Conservation (phyloP, 1,284 basidiomycete genomes). For the Bondarzewia mesenterica region DNA sequence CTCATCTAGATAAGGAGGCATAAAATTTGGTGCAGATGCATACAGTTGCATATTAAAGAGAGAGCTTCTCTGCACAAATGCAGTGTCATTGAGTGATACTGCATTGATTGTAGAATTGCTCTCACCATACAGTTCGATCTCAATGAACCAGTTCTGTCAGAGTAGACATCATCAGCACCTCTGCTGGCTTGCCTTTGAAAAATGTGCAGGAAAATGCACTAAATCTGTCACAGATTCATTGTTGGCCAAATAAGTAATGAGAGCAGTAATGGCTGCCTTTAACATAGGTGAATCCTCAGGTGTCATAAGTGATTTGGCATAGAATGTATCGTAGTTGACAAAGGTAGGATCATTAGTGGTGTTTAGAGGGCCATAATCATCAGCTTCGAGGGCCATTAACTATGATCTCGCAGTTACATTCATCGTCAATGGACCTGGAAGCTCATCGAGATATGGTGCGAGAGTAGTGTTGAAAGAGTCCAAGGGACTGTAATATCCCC, state of each 20-base stretch:
- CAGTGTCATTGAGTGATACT: neutral
- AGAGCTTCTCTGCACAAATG: neutral
- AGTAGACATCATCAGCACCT: neutral
- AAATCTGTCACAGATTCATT: neutral
- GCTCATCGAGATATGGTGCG: neutral
- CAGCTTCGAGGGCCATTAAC: neutral
- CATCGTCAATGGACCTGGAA: neutral
- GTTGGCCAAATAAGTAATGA: neutral
- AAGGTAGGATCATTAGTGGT: neutral
- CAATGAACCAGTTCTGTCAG: neutral
- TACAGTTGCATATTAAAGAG: neutral
- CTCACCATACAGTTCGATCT: neutral
- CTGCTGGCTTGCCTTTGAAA: neutral
- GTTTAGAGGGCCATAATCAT: neutral
- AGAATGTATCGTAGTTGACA: neutral
- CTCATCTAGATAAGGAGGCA: neutral
- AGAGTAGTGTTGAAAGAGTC: neutral
- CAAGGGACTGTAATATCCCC: neutral
- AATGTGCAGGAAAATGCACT: neutral
- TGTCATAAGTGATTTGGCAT: neutral
- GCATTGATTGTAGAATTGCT: neutral
- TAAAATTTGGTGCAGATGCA: neutral
- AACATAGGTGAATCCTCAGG: neutral
- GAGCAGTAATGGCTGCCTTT: neutral
- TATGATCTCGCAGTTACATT: neutral